A percentile compares a stretch with the other conserved stretches of the same genome.
These are phyloP conservation scores for Coniochaeta sp. DNA, from an alignment of 2,329 filamentous ascomycete species.

Conservation along the genomic window DNA sequence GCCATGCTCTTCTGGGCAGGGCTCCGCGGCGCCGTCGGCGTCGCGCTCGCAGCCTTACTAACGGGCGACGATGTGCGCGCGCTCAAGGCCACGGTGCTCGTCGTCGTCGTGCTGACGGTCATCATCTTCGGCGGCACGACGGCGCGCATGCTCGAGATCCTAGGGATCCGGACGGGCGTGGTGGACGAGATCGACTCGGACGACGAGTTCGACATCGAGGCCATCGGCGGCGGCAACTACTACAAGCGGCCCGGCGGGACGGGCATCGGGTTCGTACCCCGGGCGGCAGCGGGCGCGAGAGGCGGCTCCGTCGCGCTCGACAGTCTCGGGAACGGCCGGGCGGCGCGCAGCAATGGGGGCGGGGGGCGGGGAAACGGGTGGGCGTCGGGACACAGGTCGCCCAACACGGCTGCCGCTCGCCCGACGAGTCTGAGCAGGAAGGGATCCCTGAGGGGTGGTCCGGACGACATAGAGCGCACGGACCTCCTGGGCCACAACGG, in stretches of 20 bases:
- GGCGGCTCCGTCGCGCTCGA: constrained; percentile 51
- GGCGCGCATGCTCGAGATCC: constrained; percentile 92
- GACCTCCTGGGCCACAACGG: constrained; percentile 48
- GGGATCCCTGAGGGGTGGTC: constrained; percentile 30
- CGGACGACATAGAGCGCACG: constrained; percentile 47
- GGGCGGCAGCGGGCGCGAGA: constrained; percentile 46
- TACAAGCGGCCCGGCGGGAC: constrained; percentile 67
- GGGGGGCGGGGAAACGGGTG: constrained; percentile 29
- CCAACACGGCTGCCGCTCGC: constrained; percentile 30
- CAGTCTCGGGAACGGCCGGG: constrained; percentile 33
- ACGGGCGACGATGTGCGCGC: constrained; percentile 75
- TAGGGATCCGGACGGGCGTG: constrained; percentile 93
- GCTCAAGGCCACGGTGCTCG: constrained; percentile 88
- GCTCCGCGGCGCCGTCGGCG: constrained; percentile 88
- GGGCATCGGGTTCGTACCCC: constrained; percentile 71
- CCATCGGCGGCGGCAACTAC: constrained; percentile 63
- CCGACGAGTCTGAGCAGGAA: constrained; percentile 47
- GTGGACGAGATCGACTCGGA: constrained; percentile 96
- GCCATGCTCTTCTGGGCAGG: constrained; percentile 99
- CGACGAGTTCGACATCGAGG: constrained; percentile 96
- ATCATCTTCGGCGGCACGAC: constrained; percentile 99
- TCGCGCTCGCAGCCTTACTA: constrained; percentile 84
- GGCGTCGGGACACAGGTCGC: constrained; percentile 47
- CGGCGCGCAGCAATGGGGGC: constrained; percentile 13
- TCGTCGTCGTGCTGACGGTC: constrained; percentile 93